Evolutionary conservation across 2,329 filamentous ascomycete species (phyloP), one percentile per base, ranked within the genome.

Genomic region (Talaromyces sp.): DNA sequence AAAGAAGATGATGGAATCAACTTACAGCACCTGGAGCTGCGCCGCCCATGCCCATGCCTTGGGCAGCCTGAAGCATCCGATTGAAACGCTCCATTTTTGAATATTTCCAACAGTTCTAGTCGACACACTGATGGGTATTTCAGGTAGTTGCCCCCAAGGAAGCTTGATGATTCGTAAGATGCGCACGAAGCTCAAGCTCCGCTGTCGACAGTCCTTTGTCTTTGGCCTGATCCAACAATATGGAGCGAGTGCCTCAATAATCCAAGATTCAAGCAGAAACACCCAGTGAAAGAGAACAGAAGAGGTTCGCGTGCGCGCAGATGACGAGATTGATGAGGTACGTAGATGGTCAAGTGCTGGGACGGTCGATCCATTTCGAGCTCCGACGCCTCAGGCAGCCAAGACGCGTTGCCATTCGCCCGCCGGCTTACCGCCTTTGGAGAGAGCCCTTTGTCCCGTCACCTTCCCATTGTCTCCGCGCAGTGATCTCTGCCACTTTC

Each of bases 31-130:
- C 73, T 43, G 74, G 71, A 57, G 72, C 71, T 60, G 65, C 68
- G 26, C 68, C 66, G 17, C 70, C 71, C 71, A 78, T 77, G 49
- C 80, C 79, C 79, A 83, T 86, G 73, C 82, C 81, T 71, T 86
- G 83, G 70, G 90, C 89, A 66, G 85, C 85, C 65, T 89, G 88
- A 69, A 97, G 84, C 86, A 97, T 89, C 75, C 89, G 87, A 79
- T 90, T 92, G 77, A 97, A 87, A 75, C 93, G 88, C 74, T 98
- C 93, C 93, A 97, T 98, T 62, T 66, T 81, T 32, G 59, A 38
- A 58, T 56, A 63, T 63, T 61, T 58, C 62, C 17, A 49, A 58
- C 53, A 43, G 24, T 43, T 9, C n/a, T 58, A 35, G 31, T 19
- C 24, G 51, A 41, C 21, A 24, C 26, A 41, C 63, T 69, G 58